Percentiles rank a stretch among this genome's conserved stretches.
Evolutionary conservation across 1,284 basidiomycete species (phyloP).

Genomic region (Ceratobasidium sp.): DNA sequence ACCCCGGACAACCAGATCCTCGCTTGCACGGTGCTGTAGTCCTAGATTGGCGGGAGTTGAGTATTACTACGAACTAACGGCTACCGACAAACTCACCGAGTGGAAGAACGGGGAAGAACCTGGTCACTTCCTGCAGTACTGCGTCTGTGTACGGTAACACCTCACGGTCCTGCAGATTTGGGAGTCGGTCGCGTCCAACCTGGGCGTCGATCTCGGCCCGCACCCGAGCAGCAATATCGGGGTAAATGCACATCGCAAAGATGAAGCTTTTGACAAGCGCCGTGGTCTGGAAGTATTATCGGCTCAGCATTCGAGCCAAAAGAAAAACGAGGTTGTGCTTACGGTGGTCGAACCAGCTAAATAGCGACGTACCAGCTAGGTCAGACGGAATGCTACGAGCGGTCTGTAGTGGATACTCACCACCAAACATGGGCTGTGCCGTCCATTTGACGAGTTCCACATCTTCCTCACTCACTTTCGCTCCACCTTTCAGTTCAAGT

Average conservation of each 20-base stretch:
- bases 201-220: slow-evolving; percentile 44
- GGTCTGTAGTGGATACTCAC: background rate
- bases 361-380: too few relatives aligned
- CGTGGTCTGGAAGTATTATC: background rate
- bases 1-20: slow-evolving; percentile 21
- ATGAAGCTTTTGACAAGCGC: slow-evolving; percentile 39
- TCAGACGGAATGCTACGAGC: background rate
- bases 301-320: too few relatives aligned
- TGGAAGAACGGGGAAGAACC: slow-evolving; percentile 11
- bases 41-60: background rate
- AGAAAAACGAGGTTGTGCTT: background rate
- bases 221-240: slow-evolving; percentile 18
- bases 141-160: slow-evolving; percentile 50
- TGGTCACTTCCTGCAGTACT: slow-evolving; percentile 50
- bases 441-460: slow-evolving; percentile 35
- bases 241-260: slow-evolving; percentile 44
- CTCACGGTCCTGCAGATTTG: slow-evolving; percentile 29
- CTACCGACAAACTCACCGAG: background rate
- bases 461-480: slow-evolving; percentile 17
- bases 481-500: slow-evolving; percentile 29
- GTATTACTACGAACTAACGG: too few relatives aligned
- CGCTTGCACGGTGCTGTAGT: slow-evolving; percentile 8
- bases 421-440: slow-evolving; percentile 23
- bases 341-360: slow-evolving; percentile 35
- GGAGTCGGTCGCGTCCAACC: slow-evolving; percentile 43